A percentile compares a stretch with the other conserved stretches of the same genome.
Evolutionary conservation across 2,329 filamentous ascomycete genomes (phyloP).

Genomic region (Penicillium aurantiogriseum): DNA sequence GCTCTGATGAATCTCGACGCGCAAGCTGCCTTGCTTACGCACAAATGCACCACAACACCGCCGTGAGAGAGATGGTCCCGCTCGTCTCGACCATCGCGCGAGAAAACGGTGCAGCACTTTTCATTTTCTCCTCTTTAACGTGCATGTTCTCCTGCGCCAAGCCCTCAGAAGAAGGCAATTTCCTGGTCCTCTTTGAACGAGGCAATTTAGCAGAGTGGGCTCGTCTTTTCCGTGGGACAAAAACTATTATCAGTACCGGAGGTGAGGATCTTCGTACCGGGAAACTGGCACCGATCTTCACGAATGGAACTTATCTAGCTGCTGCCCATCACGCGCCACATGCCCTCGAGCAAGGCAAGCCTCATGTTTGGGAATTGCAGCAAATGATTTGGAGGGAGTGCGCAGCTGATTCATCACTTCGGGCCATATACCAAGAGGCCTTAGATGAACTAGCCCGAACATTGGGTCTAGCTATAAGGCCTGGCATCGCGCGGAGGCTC

Average conservation of each 20-base stretch:
- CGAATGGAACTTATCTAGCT: conserved; percentile 5
- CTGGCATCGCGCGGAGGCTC: not conserved
- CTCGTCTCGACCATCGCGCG: conserved; percentile 34
- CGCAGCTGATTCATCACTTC: not conserved
- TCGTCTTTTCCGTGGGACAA: conserved; percentile 37
- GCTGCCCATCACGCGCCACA: not conserved
- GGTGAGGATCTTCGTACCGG: conserved; percentile 19
- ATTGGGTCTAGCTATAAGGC: conserved; percentile 5
- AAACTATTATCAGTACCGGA: conserved; percentile 33
- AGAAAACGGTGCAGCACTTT: conserved; percentile 39
- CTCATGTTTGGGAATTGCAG: conserved; percentile 13
- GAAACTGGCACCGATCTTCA: conserved; percentile 15
- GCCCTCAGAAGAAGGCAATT: conserved; percentile 35
- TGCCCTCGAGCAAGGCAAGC: conserved; percentile 6
- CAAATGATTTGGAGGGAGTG: conserved; percentile 10
- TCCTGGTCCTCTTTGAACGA: conserved; percentile 35
- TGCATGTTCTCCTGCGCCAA: conserved; percentile 39
- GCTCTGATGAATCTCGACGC: conserved; percentile 38
- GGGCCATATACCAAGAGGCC: conserved; percentile 11
- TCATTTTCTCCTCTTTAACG: conserved; percentile 42
- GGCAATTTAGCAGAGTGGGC: conserved; percentile 41
- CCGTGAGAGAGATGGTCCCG: conserved; percentile 32
- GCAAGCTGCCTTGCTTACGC: conserved; percentile 44
- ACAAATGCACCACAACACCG: conserved; percentile 37
- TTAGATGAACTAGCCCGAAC: conserved; percentile 17